A percentile compares a stretch with the other conserved stretches of the same genome.
These are phyloP conservation scores for Suhomyces prunicola DNA, from an alignment of 805 yeast genomes.

Conservation along the genomic window DNA sequence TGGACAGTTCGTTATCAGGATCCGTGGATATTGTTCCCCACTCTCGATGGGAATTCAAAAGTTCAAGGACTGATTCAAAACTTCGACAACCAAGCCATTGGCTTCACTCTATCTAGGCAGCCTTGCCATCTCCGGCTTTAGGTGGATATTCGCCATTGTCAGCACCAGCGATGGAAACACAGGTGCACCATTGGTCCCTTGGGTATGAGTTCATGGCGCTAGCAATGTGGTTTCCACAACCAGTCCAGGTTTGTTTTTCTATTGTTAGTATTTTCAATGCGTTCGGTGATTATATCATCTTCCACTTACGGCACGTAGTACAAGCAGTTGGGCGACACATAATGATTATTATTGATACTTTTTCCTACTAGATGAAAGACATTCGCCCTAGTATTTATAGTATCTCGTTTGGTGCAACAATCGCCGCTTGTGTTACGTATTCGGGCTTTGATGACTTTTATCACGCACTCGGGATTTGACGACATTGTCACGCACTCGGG, in stretches of 20 bases:
- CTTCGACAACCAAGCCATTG: neutral
- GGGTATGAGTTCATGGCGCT: slow-evolving; percentile 36
- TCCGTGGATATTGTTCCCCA: neutral
- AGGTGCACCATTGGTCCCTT: slow-evolving; percentile 34
- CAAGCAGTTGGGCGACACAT: slow-evolving; percentile 12
- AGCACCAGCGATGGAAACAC: slow-evolving; percentile 26
- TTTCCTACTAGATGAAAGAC: neutral
- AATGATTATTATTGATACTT: neutral
- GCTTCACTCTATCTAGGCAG: slow-evolving; percentile 1
- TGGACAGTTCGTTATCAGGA: neutral
- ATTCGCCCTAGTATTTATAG: neutral
- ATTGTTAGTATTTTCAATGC: neutral
- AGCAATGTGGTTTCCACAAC: slow-evolving; percentile 46
- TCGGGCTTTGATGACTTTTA: neutral
- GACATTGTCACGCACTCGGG: neutral
- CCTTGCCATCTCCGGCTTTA: slow-evolving; percentile 29
- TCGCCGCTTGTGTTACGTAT: neutral
- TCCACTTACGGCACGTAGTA: slow-evolving; percentile 8
- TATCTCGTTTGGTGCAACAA: neutral
- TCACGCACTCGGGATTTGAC: neutral
- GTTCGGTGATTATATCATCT: neutral
- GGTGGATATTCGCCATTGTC: slow-evolving; percentile 35
- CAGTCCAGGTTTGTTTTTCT: slow-evolving; percentile 35
- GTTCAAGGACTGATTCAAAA: neutral
- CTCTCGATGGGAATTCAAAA: neutral